Evolutionary conservation across 2,329 filamentous ascomycete genomes (phyloP).

Genomic region (Ophiosphaerella herpotricha): DNA sequence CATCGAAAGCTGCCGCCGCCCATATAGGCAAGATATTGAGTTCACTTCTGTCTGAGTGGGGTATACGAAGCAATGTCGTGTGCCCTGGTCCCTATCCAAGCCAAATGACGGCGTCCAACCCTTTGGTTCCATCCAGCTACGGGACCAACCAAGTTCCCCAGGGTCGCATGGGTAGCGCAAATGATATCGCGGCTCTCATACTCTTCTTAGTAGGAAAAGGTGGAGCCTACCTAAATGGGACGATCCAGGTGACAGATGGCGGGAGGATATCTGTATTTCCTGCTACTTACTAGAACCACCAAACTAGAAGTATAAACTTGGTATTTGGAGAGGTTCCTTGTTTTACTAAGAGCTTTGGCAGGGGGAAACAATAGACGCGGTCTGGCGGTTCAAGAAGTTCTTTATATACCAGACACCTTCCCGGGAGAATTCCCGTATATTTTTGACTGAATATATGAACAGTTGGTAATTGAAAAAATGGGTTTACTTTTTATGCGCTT

Average conservation of each 20-base stretch:
- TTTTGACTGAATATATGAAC: too few relatives aligned
- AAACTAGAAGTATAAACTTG: too few relatives aligned
- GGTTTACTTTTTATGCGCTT: too few relatives aligned
- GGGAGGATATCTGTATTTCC: conserved; percentile 46
- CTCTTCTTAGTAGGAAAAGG: conserved; percentile 58
- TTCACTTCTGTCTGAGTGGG: conserved; percentile 50
- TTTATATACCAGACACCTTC: too few relatives aligned
- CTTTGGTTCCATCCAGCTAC: conserved; percentile 25
- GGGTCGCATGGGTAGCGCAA: conserved; percentile 47
- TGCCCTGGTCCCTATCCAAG: conserved; percentile 52
- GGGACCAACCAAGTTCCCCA: conserved; percentile 44
- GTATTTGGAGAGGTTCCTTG: too few relatives aligned
- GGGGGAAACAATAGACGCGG: too few relatives aligned
- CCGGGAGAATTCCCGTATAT: too few relatives aligned
- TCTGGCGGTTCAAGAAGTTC: too few relatives aligned
- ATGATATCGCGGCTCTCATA: conserved; percentile 57
- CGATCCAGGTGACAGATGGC: conserved; percentile 54
- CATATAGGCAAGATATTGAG: conserved; percentile 53
- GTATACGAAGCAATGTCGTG: conserved; percentile 54
- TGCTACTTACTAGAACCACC: conserved; percentile 31
- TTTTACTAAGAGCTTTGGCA: too few relatives aligned
- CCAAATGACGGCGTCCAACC: conserved; percentile 47
- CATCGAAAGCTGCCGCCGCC: conserved; percentile 50
- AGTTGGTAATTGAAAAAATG: too few relatives aligned
- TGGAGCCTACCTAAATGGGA: conserved; percentile 60